phyloP scores from a whole-genome alignment of 1,284 basidiomycete species.

The Cutaneotrichosporon cavernicola region DNA sequence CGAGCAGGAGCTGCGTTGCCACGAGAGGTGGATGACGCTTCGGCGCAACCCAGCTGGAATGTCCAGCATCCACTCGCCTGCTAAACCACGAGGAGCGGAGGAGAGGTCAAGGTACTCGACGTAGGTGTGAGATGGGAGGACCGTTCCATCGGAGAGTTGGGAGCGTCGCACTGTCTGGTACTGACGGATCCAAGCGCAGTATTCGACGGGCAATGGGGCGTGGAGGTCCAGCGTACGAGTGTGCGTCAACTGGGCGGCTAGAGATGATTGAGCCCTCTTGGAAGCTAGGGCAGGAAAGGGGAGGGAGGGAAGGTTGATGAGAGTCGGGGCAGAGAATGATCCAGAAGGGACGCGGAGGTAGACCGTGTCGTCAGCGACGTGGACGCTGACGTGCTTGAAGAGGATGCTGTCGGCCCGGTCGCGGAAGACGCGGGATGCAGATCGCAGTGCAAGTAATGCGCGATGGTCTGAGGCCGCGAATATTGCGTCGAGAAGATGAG shows the following conservation, averaged over 20 bases:
- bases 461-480: background rate
- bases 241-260: background rate
- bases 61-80: too few species aligned
- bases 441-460: slow-evolving; percentile 11
- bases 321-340: background rate
- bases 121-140: background rate
- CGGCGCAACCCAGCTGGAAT: too few species aligned
- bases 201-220: background rate
- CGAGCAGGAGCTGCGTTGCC: too few species aligned
- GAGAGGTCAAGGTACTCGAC: slow-evolving; percentile 1
- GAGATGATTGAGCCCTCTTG: background rate
- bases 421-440: background rate
- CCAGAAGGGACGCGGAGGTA: background rate
- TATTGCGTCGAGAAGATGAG: slow-evolving; percentile 16
- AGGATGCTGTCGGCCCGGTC: background rate
- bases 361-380: slow-evolving; percentile 2
- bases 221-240: background rate
- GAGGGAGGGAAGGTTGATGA: background rate
- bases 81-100: too few species aligned
- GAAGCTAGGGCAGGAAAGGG: background rate
- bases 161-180: background rate
- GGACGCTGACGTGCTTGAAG: background rate
- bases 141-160: background rate
- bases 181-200: background rate
- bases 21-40: too few species aligned